phyloP scores from a whole-genome alignment of 169 alveolate species.

The Babesia divergens region DNA sequence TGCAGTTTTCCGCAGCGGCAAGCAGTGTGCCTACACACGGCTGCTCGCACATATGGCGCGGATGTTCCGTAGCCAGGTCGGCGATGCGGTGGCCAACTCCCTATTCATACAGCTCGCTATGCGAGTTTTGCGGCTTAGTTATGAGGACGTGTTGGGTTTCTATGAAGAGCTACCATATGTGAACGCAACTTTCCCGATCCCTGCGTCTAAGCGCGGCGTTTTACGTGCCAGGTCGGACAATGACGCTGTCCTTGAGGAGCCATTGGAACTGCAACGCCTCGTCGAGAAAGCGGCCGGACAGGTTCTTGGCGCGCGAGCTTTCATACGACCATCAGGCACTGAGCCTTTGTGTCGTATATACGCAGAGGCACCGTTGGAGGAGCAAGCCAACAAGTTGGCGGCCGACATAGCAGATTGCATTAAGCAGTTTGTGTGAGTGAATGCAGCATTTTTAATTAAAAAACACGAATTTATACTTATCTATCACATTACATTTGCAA shows the following conservation, averaged over 20 bases:
- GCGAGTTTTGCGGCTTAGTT: constrained; percentile 21
- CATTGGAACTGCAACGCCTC: constrained; percentile 30
- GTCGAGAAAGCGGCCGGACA: constrained; percentile 40
- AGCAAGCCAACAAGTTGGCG: constrained; percentile 51
- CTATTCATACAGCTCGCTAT: constrained; percentile 64
- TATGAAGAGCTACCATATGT: constrained; percentile 65
- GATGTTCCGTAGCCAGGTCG: constrained; percentile 11
- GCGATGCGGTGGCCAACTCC: constrained; percentile 68
- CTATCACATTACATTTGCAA: too few species aligned
- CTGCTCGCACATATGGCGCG: not conserved
- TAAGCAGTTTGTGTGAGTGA: not conserved
- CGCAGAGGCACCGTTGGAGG: constrained; percentile 78
- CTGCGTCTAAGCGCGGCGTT: constrained; percentile 3
- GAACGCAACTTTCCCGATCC: constrained; percentile 40
- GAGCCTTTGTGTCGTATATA: constrained; percentile 66
- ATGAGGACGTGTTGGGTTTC: constrained; percentile 46
- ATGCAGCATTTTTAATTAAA: too few species aligned
- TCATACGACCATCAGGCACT: constrained; percentile 74
- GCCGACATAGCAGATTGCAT: not conserved
- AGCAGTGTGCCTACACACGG: not conserved
- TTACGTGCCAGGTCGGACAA: constrained; percentile 51
- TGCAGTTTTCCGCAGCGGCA: not conserved
- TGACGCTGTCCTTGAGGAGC: constrained; percentile 64
- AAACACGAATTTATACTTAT: too few species aligned
- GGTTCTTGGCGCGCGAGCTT: constrained; percentile 55